Evolutionary conservation across 2,329 filamentous ascomycete species (phyloP).

Genomic region (Colletotrichum truncatum): DNA sequence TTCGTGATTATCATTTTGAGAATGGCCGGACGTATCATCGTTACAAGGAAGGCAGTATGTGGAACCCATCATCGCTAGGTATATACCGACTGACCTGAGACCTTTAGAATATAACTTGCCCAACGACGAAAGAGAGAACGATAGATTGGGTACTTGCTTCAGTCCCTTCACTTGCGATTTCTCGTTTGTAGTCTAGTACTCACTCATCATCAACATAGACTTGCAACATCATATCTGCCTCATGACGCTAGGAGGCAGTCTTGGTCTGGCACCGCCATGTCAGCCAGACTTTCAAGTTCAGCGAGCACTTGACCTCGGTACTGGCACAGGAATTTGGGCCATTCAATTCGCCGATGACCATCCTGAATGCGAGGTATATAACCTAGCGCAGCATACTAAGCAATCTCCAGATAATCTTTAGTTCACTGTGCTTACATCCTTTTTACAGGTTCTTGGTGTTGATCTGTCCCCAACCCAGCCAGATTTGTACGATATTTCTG

Average conservation of each 20-base stretch:
- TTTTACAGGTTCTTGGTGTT: too few species aligned
- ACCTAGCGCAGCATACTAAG: slow-evolving; percentile 39
- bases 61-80: too few species aligned
- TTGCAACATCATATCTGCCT: slow-evolving; percentile 46
- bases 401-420: too few species aligned
- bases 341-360: slow-evolving; percentile 47
- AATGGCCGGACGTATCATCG: slow-evolving; percentile 29
- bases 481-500: too few species aligned
- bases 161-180: too few species aligned
- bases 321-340: slow-evolving; percentile 40
- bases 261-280: slow-evolving; percentile 33
- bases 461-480: too few species aligned
- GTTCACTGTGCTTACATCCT: too few species aligned
- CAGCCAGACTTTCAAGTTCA: slow-evolving; percentile 31
- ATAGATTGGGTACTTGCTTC: slow-evolving; percentile 26
- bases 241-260: slow-evolving; percentile 41
- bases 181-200: too few species aligned
- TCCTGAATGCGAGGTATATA: slow-evolving; percentile 45
- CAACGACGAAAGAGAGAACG: slow-evolving; percentile 25
- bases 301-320: slow-evolving; percentile 37
- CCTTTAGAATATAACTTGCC: slow-evolving; percentile 28
- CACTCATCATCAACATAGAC: slow-evolving; percentile 31
- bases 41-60: slow-evolving; percentile 30
- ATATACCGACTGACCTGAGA: not conserved
- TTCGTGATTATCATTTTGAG: slow-evolving; percentile 7